Percentiles rank a stretch among this genome's conserved stretches.
Conservation (phyloP, 2,329 filamentous ascomycete species). For the Talaromyces sp. region DNA sequence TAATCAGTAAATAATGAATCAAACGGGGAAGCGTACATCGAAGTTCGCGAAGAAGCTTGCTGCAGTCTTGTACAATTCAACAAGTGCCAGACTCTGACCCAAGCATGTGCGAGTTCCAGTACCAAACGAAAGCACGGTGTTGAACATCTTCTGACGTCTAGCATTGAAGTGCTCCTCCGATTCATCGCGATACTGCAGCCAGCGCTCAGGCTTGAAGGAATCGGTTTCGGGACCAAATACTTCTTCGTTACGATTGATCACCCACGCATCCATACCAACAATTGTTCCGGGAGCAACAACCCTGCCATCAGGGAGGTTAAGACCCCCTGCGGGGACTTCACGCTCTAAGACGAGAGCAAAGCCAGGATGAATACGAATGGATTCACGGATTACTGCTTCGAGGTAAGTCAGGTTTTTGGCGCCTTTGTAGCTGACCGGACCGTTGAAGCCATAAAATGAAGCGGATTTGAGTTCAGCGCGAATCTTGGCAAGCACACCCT, state of each 20-base stretch:
- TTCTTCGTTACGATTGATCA: conserved; percentile 20
- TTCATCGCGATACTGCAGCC: conserved; percentile 20
- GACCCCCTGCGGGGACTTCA: conserved; percentile 14
- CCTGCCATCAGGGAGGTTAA: conserved; percentile 17
- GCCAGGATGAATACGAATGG: conserved; percentile 17
- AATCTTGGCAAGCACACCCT: conserved; percentile 22
- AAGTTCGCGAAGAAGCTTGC: conserved; percentile 38
- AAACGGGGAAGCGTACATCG: conserved; percentile 29
- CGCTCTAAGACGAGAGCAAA: conserved; percentile 16
- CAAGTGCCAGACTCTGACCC: conserved; percentile 17
- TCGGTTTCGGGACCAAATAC: conserved; percentile 23
- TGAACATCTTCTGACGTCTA: conserved; percentile 20
- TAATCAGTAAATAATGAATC: background rate
- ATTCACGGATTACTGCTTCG: conserved; percentile 16
- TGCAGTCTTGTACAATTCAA: conserved; percentile 22
- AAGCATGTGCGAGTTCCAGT: conserved; percentile 19
- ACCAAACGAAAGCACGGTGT: conserved; percentile 20
- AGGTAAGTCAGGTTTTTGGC: conserved; percentile 12
- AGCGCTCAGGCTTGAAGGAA: conserved; percentile 26
- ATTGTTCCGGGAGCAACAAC: conserved; percentile 21
- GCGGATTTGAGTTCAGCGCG: conserved; percentile 21
- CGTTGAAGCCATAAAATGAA: conserved; percentile 7
- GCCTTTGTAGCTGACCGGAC: conserved; percentile 13
- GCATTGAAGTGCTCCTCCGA: conserved; percentile 13
- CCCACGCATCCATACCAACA: conserved; percentile 27